These are phyloP conservation scores for Laetiporus sulphureus DNA, from an alignment of 1,284 basidiomycete species.

Conservation along the genomic window DNA sequence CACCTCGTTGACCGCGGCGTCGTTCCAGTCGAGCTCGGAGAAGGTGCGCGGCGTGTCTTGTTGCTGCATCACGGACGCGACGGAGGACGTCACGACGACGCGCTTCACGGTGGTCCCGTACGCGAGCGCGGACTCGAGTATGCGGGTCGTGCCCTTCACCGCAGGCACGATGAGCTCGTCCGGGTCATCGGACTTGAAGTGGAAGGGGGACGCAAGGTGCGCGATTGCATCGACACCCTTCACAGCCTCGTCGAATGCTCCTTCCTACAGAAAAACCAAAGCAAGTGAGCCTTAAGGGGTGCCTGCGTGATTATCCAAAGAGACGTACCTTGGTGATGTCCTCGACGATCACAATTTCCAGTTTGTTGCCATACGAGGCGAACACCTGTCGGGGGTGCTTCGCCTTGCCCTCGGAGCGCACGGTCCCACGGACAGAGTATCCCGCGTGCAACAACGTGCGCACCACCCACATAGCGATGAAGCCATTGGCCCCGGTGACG, in stretches of 20 bases:
- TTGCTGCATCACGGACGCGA: constrained; percentile 39
- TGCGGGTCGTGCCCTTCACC: constrained; percentile 21
- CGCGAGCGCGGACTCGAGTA: constrained; percentile 20
- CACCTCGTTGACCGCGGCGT: constrained; percentile 40
- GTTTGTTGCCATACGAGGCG: constrained; percentile 35
- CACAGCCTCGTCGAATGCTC: constrained; percentile 36
- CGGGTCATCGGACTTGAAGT: constrained; percentile 29
- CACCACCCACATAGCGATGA: constrained; percentile 35
- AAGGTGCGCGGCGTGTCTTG: constrained; percentile 17
- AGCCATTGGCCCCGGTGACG: constrained; percentile 37
- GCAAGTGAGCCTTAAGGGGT: background rate
- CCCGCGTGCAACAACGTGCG: constrained; percentile 32
- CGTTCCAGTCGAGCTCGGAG: constrained; percentile 60
- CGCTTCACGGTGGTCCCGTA: constrained; percentile 45
- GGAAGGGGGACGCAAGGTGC: constrained; percentile 41
- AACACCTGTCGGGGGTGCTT: constrained; percentile 43
- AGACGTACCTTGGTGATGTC: constrained; percentile 36
- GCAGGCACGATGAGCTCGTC: constrained; percentile 28
- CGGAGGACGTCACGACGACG: constrained; percentile 60
- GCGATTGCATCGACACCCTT: constrained; percentile 36
- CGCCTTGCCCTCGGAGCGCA: constrained; percentile 45
- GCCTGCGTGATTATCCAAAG: no score
- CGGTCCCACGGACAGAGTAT: constrained; percentile 49
- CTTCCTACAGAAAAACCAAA: constrained; percentile 16
- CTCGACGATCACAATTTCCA: constrained; percentile 45